phyloP scores from a whole-genome alignment of 2,329 filamentous ascomycete species.

The Penicillium italicum region DNA sequence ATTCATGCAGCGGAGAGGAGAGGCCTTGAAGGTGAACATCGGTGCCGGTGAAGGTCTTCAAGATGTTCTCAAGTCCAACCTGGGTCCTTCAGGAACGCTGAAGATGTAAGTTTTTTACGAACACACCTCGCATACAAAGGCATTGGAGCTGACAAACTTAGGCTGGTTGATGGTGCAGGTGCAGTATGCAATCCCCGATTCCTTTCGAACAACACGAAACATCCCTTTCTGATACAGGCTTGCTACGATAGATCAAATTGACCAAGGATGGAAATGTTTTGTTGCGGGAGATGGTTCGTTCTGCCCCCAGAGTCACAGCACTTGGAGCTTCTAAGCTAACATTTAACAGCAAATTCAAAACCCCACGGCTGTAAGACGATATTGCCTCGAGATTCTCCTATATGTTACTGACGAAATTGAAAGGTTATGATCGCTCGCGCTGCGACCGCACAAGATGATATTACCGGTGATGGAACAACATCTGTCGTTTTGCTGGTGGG shows the following conservation, averaged over 20 bases:
- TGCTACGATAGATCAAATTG: conserved; percentile 74
- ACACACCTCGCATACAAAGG: not conserved
- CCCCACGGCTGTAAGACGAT: conserved; percentile 72
- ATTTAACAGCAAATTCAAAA: conserved; percentile 80
- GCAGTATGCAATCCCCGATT: conserved; percentile 43
- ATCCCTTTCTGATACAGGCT: conserved; percentile 18
- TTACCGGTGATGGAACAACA: conserved; percentile 95
- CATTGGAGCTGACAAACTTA: conserved; percentile 35
- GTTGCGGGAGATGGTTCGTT: conserved; percentile 60
- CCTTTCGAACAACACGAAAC: conserved; percentile 5
- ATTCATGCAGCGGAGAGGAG: conserved; percentile 74
- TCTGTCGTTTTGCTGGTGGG: conserved; percentile 93
- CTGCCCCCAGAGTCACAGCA: not conserved
- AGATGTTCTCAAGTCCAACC: conserved; percentile 93
- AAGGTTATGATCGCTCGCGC: conserved; percentile 69
- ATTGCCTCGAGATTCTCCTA: conserved; percentile 4
- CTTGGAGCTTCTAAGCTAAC: conserved; percentile 30
- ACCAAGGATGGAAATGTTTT: conserved; percentile 97
- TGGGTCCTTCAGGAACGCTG: conserved; percentile 88
- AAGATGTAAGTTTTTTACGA: conserved; percentile 67
- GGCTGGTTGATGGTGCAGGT: conserved; percentile 61
- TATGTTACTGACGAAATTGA: conserved; percentile 21
- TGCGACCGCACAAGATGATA: conserved; percentile 96
- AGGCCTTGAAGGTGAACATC: conserved; percentile 97
- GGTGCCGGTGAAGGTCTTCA: conserved; percentile 88